These are phyloP conservation scores for Melocanna baccifera DNA, from an alignment of 176 grass and related monocot species.

Conservation along the genomic window DNA sequence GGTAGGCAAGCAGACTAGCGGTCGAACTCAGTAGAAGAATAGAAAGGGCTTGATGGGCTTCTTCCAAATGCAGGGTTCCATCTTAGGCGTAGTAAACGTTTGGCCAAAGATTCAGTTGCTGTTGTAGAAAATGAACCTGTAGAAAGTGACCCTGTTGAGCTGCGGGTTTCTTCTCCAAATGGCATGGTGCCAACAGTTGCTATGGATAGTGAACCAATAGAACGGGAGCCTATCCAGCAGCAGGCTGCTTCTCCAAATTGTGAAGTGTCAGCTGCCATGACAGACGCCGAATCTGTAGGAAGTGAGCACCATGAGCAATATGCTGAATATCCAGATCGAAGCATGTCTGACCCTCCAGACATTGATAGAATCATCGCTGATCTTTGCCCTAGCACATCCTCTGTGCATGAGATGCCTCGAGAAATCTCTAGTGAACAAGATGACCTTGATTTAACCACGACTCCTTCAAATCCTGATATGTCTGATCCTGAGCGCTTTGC, in stretches of 20 bases:
- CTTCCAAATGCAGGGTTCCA: conserved; percentile 24
- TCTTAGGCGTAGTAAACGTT: conserved; percentile 24
- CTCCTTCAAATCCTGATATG: conserved; percentile 24
- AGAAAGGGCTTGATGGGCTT: not conserved
- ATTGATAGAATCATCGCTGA: conserved; percentile 17
- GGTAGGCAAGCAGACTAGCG: not conserved
- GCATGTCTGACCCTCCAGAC: conserved; percentile 13
- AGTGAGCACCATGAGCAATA: conserved; percentile 26
- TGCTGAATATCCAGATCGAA: conserved; percentile 8
- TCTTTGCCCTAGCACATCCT: conserved; percentile 6
- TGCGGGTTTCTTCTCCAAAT: conserved; percentile 20
- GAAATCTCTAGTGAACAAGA: conserved; percentile 13
- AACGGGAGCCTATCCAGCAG: conserved; percentile 16
- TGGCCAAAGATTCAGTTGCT: conserved; percentile 26
- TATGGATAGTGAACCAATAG: not conserved
- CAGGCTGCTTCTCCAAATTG: conserved; percentile 1
- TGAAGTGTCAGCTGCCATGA: conserved; percentile 1
- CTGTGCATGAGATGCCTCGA: not conserved
- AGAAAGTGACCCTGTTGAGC: not conserved
- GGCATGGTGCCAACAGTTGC: not conserved
- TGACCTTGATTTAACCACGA: not conserved
- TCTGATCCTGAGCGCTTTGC: conserved; percentile 32
- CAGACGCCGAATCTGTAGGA: not conserved
- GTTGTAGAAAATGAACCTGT: conserved; percentile 5
- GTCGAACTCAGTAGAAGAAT: not conserved